Evolutionary conservation across 345 rosid genomes (phyloP).

Genomic region (Balakata baccata): DNA sequence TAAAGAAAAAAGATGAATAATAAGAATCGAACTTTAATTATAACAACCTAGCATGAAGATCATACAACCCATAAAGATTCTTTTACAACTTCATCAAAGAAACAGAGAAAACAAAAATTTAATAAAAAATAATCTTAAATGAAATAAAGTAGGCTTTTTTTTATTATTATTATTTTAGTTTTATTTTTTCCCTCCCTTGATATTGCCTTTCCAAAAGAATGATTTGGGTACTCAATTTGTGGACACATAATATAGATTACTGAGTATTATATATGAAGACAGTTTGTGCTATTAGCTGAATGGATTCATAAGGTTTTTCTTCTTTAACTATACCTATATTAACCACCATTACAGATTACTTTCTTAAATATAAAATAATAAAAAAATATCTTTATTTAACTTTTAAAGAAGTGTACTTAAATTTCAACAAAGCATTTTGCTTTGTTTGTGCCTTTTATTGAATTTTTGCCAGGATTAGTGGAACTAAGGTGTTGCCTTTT

Average conservation of each 20-base stretch:
- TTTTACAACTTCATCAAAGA: background rate
- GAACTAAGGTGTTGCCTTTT: background rate
- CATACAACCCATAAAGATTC: conserved; percentile 5
- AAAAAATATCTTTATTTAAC: conserved; percentile 3
- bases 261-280: background rate
- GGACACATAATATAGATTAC: background rate
- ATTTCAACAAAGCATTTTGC: conserved; percentile 6
- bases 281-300: conserved; percentile 18
- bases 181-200: background rate
- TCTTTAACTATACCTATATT: conserved; percentile 18
- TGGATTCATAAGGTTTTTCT: background rate
- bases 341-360: conserved; percentile 16
- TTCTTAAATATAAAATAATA: conserved; percentile 1
- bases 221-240: conserved; percentile 12
- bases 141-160: background rate
- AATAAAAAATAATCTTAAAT: background rate
- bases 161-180: too few relatives aligned
- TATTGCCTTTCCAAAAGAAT: conserved; percentile 17
- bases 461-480: background rate
- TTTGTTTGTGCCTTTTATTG: background rate
- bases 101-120: background rate
- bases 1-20: background rate
- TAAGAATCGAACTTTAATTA: background rate
- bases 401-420: background rate
- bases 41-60: conserved; percentile 14